Percentiles rank a stretch among this genome's conserved stretches.
phyloP scores from a whole-genome alignment of 2,329 filamentous ascomycete genomes.

The Diaporthe sp. region DNA sequence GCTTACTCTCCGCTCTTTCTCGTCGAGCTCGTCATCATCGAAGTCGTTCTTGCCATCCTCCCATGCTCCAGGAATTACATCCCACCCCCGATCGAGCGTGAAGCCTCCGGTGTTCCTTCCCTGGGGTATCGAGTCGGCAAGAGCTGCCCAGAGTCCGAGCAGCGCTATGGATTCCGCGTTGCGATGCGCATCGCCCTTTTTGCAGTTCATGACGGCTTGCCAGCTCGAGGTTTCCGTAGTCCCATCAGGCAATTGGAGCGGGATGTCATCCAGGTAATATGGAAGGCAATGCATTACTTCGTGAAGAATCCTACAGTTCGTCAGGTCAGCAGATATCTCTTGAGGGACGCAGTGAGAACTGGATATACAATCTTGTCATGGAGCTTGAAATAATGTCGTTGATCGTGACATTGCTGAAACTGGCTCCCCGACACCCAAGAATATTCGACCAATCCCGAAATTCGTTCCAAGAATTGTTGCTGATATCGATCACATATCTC shows the following conservation, averaged over 20 bases:
- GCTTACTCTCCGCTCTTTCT: slow-evolving; percentile 10
- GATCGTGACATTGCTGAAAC: neutral
- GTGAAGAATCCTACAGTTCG: slow-evolving; percentile 4
- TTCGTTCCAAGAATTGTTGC: slow-evolving; percentile 1
- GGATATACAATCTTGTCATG: slow-evolving; percentile 14
- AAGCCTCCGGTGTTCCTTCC: slow-evolving; percentile 6
- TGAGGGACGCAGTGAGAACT: too few relatives aligned
- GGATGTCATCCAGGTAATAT: slow-evolving; percentile 26
- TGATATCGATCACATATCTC: slow-evolving; percentile 32
- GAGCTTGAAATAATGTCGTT: slow-evolving; percentile 30
- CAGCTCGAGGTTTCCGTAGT: slow-evolving; percentile 21
- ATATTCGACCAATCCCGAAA: slow-evolving; percentile 18
- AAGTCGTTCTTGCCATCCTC: slow-evolving; percentile 23
- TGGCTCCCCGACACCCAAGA: neutral
- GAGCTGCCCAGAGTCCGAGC: slow-evolving; percentile 24
- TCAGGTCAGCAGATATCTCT: neutral
- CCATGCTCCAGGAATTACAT: slow-evolving; percentile 20
- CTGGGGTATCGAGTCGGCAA: slow-evolving; percentile 20
- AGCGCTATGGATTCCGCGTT: slow-evolving; percentile 35
- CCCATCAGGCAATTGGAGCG: neutral
- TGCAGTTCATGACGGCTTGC: slow-evolving; percentile 28
- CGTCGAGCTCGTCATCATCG: slow-evolving; percentile 23
- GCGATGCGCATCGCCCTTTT: slow-evolving; percentile 33
- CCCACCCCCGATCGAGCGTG: slow-evolving; percentile 30
- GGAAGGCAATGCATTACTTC: slow-evolving; percentile 31